These are phyloP conservation scores for Oenanthe sinensis DNA, from an alignment of 129 eudicot genomes.

Conservation along the genomic window DNA sequence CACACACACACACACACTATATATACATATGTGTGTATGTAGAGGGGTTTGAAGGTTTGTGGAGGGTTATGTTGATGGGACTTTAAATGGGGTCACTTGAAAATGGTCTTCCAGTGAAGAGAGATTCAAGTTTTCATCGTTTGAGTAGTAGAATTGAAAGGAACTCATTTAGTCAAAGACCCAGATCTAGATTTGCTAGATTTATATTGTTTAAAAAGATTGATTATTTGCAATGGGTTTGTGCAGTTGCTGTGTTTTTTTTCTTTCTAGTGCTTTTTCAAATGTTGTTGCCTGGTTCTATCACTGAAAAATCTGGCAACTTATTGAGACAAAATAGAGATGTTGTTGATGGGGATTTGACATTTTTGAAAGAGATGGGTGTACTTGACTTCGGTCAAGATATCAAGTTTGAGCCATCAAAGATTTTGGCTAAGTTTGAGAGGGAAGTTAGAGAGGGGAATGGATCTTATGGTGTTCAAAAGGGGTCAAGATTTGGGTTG, in stretches of 20 bases:
- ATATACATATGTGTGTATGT: neutral
- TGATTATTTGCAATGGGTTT: slow-evolving; percentile 70
- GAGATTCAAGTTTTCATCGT: slow-evolving; percentile 48
- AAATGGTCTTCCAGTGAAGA: slow-evolving; percentile 65
- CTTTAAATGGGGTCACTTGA: slow-evolving; percentile 92
- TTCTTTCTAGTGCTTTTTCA: slow-evolving; percentile 68
- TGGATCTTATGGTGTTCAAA: slow-evolving; percentile 32
- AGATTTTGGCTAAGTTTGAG: slow-evolving; percentile 44
- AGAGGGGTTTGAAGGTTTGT: neutral
- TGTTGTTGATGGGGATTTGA: slow-evolving; percentile 26
- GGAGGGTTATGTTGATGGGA: slow-evolving; percentile 25
- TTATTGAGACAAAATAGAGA: slow-evolving; percentile 21
- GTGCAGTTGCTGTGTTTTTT: slow-evolving; percentile 65
- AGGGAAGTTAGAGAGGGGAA: slow-evolving; percentile 34
- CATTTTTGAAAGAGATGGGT: slow-evolving; percentile 38
- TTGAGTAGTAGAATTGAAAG: slow-evolving; percentile 53
- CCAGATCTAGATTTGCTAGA: slow-evolving; percentile 89
- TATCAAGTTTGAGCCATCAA: slow-evolving; percentile 60
- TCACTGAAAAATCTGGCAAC: slow-evolving; percentile 43
- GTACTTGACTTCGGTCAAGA: slow-evolving; percentile 79
- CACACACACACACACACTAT: neutral
- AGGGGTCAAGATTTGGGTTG: slow-evolving; percentile 57
- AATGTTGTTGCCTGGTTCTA: slow-evolving; percentile 58
- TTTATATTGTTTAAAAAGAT: slow-evolving; percentile 61
- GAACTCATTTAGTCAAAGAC: slow-evolving; percentile 43